Evolutionary conservation across 371 early-diverging fungal genomes (phyloP).

Genomic region (Mitosporidium daphniae): DNA sequence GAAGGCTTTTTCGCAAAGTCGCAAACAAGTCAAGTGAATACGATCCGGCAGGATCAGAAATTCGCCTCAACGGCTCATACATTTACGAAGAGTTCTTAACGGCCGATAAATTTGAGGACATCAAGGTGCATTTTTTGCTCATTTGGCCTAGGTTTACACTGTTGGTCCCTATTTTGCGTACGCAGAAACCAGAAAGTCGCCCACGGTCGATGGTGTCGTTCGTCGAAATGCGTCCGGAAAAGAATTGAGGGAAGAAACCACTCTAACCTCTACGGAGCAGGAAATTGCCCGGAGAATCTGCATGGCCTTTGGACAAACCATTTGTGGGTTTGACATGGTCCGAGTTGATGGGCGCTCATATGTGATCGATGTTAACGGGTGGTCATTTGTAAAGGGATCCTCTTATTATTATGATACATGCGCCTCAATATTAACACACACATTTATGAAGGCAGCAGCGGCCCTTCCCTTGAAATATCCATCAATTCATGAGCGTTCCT

Average conservation of each 20-base stretch:
- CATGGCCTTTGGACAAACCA: constrained; percentile 31
- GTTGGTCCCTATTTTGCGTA: constrained; percentile 51
- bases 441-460: constrained; percentile 18
- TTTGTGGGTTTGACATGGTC: constrained; percentile 80
- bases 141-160: no score
- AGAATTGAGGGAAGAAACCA: constrained; percentile 60
- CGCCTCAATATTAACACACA: constrained; percentile 22
- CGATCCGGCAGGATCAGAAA: constrained; percentile 17
- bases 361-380: constrained; percentile 94
- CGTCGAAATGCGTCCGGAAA: constrained; percentile 75
- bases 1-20: constrained; percentile 70
- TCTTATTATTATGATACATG: constrained; percentile 59
- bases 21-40: constrained; percentile 80
- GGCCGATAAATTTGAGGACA: constrained; percentile 67
- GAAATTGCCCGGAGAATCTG: constrained; percentile 37
- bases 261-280: constrained; percentile 33
- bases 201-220: constrained; percentile 83
- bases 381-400: constrained; percentile 94
- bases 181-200: constrained; percentile 91
- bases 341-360: constrained; percentile 40
- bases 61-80: constrained; percentile 38
- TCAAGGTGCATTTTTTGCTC: no score
- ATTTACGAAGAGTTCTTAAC: constrained; percentile 77
- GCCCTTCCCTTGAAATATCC: constrained; percentile 4
- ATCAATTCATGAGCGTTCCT: background rate